Evolutionary conservation across 1,284 basidiomycete species (phyloP).

Genomic region (Boletellus deceptivus): DNA sequence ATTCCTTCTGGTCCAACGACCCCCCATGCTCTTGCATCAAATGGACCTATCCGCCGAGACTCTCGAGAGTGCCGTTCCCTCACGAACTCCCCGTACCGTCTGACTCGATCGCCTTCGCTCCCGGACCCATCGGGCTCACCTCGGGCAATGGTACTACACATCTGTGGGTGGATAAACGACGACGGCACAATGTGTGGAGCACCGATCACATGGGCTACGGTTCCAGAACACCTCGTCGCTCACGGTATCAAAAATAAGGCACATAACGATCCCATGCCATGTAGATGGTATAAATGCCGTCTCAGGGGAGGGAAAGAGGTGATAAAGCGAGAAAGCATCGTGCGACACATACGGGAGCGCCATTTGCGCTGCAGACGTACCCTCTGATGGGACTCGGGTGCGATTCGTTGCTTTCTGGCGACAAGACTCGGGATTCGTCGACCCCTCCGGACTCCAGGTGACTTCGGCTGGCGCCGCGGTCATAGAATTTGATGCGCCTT

Average conservation of each 20-base stretch:
- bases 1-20: neutral
- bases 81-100: neutral
- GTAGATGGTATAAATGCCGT: slow-evolving; percentile 20
- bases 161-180: slow-evolving; percentile 8
- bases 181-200: slow-evolving; percentile 6
- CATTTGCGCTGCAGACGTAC: slow-evolving; percentile 23
- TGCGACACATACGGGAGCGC: slow-evolving; percentile 20
- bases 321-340: slow-evolving; percentile 25
- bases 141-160: neutral
- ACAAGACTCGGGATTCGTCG: neutral
- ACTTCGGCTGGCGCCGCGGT: no score
- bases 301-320: neutral
- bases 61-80: neutral
- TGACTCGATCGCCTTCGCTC: slow-evolving; percentile 3
- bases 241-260: slow-evolving; percentile 8
- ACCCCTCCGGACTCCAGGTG: neutral
- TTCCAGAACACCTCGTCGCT: slow-evolving; percentile 12
- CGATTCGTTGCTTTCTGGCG: neutral
- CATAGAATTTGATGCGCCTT: neutral
- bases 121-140: neutral
- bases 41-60: neutral
- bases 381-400: slow-evolving; percentile 1
- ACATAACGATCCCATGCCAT: neutral
- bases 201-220: neutral
- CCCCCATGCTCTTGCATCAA: neutral